phyloP scores from a whole-genome alignment of 2,329 filamentous ascomycete genomes.

The Cercospora zeina region DNA sequence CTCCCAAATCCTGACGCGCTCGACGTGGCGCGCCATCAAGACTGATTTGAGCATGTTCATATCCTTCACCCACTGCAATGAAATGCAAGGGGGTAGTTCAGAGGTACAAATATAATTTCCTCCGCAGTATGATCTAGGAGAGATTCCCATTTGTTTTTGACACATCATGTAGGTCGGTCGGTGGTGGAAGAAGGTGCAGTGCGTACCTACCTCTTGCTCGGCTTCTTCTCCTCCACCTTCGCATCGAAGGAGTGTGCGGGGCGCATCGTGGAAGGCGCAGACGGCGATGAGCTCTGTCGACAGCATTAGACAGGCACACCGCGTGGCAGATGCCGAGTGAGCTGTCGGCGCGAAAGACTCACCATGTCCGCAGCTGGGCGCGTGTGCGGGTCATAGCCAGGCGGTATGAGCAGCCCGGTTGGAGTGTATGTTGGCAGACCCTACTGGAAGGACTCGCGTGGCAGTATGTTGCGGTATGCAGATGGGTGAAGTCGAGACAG shows the following conservation, averaged over 20 bases:
- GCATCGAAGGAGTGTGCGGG: constrained; percentile 73
- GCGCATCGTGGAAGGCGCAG: constrained; percentile 64
- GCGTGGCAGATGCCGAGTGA: background rate
- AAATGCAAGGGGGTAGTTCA: constrained; percentile 48
- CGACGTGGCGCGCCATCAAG: constrained; percentile 5
- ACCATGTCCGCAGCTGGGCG: constrained; percentile 13
- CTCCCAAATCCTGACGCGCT: constrained; percentile 12
- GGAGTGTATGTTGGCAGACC: background rate
- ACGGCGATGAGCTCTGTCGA: constrained; percentile 60
- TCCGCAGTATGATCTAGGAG: constrained; percentile 96
- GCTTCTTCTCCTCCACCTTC: constrained; percentile 79
- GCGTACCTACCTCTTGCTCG: constrained; percentile 77
- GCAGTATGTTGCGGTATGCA: background rate
- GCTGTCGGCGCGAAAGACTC: background rate
- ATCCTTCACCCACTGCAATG: constrained; percentile 8
- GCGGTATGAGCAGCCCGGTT: background rate
- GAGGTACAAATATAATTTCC: constrained; percentile 76
- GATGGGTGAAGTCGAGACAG: constrained; percentile 4
- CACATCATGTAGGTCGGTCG: constrained; percentile 68
- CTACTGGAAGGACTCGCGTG: background rate
- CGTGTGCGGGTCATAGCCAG: constrained; percentile 6
- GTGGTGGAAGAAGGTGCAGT: constrained; percentile 10
- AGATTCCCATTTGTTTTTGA: constrained; percentile 99
- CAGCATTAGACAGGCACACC: background rate
- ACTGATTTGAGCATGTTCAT: constrained; percentile 8